phyloP scores from a whole-genome alignment of 768 basidiomycete species.

The Mycena amicta region DNA sequence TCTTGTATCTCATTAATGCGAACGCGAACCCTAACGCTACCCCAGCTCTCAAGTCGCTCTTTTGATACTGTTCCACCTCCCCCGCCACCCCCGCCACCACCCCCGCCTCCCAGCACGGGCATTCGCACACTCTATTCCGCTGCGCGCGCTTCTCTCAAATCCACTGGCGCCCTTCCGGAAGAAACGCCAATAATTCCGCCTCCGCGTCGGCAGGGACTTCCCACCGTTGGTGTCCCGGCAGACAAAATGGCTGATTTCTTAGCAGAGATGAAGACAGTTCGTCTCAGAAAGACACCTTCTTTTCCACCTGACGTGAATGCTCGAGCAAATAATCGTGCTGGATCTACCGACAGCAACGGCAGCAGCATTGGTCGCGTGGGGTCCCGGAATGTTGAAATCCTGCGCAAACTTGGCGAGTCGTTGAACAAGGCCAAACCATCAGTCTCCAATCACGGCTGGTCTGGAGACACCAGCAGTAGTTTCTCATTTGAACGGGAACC shows the following conservation, averaged over 20 bases:
- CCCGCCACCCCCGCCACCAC: slow-evolving; percentile 48
- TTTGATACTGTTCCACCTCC: slow-evolving; percentile 28
- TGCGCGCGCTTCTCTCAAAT: slow-evolving; percentile 70
- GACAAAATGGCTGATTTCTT: slow-evolving; percentile 86
- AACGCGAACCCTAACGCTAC: too few species aligned
- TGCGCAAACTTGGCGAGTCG: slow-evolving; percentile 22
- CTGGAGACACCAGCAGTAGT: slow-evolving; percentile 8
- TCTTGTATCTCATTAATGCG: too few species aligned
- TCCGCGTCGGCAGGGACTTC: slow-evolving; percentile 54
- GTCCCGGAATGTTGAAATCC: slow-evolving; percentile 19
- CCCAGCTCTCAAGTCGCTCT: slow-evolving; percentile 1
- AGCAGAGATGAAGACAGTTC: slow-evolving; percentile 76
- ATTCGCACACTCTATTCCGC: slow-evolving; percentile 50
- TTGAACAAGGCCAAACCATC: slow-evolving; percentile 13
- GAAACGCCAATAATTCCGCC: slow-evolving; percentile 58
- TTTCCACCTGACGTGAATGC: slow-evolving; percentile 9
- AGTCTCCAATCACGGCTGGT: slow-evolving; percentile 1
- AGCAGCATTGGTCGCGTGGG: slow-evolving; percentile 7
- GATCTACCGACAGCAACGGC: slow-evolving; percentile 9
- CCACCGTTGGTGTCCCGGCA: slow-evolving; percentile 71
- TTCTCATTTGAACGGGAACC: slow-evolving; percentile 5
- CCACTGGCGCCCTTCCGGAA: slow-evolving; percentile 48
- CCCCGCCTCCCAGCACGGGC: slow-evolving; percentile 38
- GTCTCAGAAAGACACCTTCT: slow-evolving; percentile 59
- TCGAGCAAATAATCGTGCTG: slow-evolving; percentile 7